Conservation (phyloP, 208 protist species). For the Wallacemonas sp. region DNA sequence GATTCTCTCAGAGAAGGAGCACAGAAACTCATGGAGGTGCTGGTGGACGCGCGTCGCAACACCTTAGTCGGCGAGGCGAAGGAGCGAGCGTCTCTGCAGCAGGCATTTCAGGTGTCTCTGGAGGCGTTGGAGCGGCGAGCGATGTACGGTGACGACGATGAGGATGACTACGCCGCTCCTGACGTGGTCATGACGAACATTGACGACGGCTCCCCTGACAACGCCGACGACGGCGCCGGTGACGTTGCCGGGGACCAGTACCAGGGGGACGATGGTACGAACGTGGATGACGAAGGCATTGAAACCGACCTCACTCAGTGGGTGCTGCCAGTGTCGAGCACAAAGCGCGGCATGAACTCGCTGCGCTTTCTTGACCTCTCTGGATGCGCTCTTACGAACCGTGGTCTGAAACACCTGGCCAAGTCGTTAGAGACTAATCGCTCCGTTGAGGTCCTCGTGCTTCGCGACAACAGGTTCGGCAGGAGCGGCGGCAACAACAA, state of each 20-base stretch:
- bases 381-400: constrained; percentile 60
- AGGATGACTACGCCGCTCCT: constrained; percentile 11
- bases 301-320: constrained; percentile 23
- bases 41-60: constrained; percentile 18
- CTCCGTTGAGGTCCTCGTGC: constrained; percentile 53
- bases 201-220: constrained; percentile 5
- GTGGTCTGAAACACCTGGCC: constrained; percentile 49
- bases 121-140: neutral
- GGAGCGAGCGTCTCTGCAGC: constrained; percentile 1
- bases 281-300: constrained; percentile 19
- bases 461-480: constrained; percentile 71
- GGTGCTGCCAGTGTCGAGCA: constrained; percentile 20
- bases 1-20: constrained; percentile 21
- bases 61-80: constrained; percentile 22
- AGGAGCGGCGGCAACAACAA: constrained; percentile 14
- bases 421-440: constrained; percentile 46
- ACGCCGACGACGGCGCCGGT: constrained; percentile 3
- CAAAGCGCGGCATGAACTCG: constrained; percentile 57
- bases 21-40: constrained; percentile 18
- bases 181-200: constrained; percentile 27
- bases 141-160: constrained; percentile 16
- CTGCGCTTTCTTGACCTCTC: constrained; percentile 64
- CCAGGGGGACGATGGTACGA: constrained; percentile 1
- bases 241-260: neutral
- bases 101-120: neutral